Evolutionary conservation across 1,284 basidiomycete species (phyloP), one percentile per base, ranked within the genome.

Genomic region (Sanghuangporus weigelae): DNA sequence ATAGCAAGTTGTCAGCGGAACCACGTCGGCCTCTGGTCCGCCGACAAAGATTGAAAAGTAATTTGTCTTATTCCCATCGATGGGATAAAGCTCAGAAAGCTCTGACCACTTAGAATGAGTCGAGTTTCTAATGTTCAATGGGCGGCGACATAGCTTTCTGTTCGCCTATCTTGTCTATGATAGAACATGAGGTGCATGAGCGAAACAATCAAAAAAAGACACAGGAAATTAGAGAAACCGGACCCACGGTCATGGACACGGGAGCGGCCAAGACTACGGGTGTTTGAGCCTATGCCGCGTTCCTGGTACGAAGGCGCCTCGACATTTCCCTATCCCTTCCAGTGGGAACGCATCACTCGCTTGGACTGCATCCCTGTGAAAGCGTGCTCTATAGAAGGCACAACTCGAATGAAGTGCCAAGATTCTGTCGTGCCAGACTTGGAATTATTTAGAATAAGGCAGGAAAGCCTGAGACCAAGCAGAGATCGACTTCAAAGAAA

Each of bases 31-130:
- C 10, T n/a, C 12, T 49, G 48, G 21, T 48, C 31, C 21, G 23
- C 46, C 36, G 21, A 40, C 50, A 6, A 19, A 53, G 7, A 42
- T 35, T 16, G 42, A 26, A 54, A 31, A 55, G 31, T 23, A 35
- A 42, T 19, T 39, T 16, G 26, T 61, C 23, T 35, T 51, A 14
- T 58, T 61, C 51, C 60, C 60, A 54, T 26, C 60, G 59, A 60
- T 60, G 59, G 3, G 59, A 60, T 19, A 14, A 23, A 31, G 19
- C 31, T 44, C 46, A 23, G 31, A 19, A 23, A 19, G 39, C 16
- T 12, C 50, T 46, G 39, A 31, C 60, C 60, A 61, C 38, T 61
- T 19, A 61, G 50, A 55, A n/a, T 14, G 16, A 23, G 10, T 50
- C 38, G 31, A 54, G 51, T 42, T 42, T 10, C n/a, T 54, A 54